Conservation (phyloP, 176 grass and related monocot species). For the Urochloa ruziziensis region DNA sequence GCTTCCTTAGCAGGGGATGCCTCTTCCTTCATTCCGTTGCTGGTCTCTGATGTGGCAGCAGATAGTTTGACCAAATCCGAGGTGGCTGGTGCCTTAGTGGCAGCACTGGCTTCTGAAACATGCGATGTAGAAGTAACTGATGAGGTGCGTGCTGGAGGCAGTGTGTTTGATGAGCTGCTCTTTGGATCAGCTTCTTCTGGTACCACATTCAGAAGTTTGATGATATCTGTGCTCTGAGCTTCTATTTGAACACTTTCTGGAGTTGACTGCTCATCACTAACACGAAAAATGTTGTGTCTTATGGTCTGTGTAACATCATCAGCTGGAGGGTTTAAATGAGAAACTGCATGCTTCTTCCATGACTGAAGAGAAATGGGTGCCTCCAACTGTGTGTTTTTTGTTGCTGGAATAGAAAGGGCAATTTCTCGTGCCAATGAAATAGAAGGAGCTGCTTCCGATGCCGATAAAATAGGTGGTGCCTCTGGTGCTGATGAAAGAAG, state of each 20-base stretch:
- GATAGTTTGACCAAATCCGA: conserved; percentile 38
- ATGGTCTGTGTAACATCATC: conserved; percentile 53
- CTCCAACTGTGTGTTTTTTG: conserved; percentile 25
- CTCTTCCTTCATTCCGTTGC: conserved; percentile 49
- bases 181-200: conserved; percentile 57
- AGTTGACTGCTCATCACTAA: conserved; percentile 39
- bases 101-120: conserved; percentile 28
- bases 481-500: conserved; percentile 64
- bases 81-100: conserved; percentile 18
- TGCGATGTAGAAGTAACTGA: conserved; percentile 6
- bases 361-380: conserved; percentile 25
- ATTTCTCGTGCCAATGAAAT: conserved; percentile 46
- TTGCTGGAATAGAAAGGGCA: conserved; percentile 28
- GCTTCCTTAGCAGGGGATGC: conserved; percentile 59
- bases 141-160: conserved; percentile 19
- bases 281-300: conserved; percentile 38
- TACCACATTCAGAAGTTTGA: conserved; percentile 51
- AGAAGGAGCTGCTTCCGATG: conserved; percentile 32
- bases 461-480: conserved; percentile 34
- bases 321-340: conserved; percentile 51
- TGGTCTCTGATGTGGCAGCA: background rate
- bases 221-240: conserved; percentile 33
- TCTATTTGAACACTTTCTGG: conserved; percentile 33
- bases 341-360: conserved; percentile 43
- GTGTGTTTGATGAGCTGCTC: conserved; percentile 30